These are phyloP conservation scores for Epichloe gansuensis DNA, from an alignment of 2,329 filamentous ascomycete genomes.

Conservation along the genomic window DNA sequence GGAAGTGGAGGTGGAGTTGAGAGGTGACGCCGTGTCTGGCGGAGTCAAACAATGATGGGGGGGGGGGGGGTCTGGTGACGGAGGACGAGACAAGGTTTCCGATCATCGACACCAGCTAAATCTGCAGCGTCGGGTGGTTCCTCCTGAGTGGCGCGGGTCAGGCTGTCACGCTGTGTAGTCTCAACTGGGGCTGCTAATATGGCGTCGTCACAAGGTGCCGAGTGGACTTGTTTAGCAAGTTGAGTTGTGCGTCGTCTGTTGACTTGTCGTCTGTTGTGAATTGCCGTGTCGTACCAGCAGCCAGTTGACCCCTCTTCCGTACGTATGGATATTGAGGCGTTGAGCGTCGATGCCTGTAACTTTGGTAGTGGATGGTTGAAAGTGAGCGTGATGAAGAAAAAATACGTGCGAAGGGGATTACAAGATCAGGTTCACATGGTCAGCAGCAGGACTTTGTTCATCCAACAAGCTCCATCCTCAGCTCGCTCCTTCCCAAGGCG, in stretches of 20 bases:
- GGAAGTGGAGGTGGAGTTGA: constrained; percentile 11
- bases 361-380: not conserved
- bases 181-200: not conserved
- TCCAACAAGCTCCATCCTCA: no score
- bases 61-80: constrained; percentile 16
- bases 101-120: constrained; percentile 3
- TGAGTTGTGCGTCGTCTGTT: not conserved
- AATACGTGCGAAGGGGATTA: not conserved
- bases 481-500: not conserved
- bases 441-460: not conserved
- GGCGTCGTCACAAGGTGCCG: constrained; percentile 4
- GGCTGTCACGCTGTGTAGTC: no score
- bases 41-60: constrained; percentile 13
- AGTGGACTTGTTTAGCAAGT: not conserved
- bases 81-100: constrained; percentile 11
- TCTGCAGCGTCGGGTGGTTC: constrained; percentile 4
- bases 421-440: not conserved
- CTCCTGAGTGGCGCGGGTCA: not conserved
- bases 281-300: not conserved
- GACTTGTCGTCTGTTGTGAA: not conserved
- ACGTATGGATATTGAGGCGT: not conserved
- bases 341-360: not conserved
- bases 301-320: not conserved
- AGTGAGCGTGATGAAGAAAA: not conserved
- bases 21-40: constrained; percentile 11